Evolutionary conservation across 495 filamentous ascomycete species (phyloP).

Genomic region (Hyaloscypha bicolor): DNA sequence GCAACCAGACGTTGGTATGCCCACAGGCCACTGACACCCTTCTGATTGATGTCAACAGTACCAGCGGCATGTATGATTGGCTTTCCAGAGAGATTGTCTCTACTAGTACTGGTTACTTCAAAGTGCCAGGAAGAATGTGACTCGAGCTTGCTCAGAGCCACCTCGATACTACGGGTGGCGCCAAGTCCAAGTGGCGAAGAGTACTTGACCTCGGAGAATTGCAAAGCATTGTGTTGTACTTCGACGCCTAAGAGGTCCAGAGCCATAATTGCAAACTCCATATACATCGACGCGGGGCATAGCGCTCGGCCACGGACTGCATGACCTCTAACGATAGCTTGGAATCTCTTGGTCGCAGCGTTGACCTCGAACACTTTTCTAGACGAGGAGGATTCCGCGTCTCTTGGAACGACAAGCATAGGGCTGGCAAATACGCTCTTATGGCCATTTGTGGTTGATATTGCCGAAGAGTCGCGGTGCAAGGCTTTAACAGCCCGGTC

Average conservation of each 20-base stretch:
- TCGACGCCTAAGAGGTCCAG: not conserved
- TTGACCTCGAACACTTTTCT: not conserved
- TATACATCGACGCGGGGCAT: slow-evolving; percentile 12
- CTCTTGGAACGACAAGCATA: too few relatives aligned
- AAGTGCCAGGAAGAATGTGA: too few relatives aligned
- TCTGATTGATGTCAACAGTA: too few relatives aligned
- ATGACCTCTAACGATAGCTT: slow-evolving; percentile 3
- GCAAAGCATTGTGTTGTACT: not conserved
- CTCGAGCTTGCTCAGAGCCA: too few relatives aligned
- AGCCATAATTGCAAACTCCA: slow-evolving; percentile 9
- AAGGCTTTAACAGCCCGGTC: not conserved
- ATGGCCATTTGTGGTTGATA: too few relatives aligned
- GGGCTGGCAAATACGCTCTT: too few relatives aligned
- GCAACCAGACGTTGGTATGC: not conserved
- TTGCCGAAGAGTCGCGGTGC: too few relatives aligned
- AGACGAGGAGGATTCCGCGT: not conserved
- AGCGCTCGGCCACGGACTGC: slow-evolving; percentile 4
- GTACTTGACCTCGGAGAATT: not conserved
- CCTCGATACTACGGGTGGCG: too few relatives aligned
- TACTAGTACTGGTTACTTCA: not conserved
- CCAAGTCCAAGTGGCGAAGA: slow-evolving; percentile 5
- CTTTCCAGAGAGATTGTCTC: not conserved
- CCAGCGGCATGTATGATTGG: too few relatives aligned
- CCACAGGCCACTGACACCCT: too few relatives aligned
- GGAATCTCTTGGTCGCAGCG: slow-evolving; percentile 1